A percentile compares a stretch with the other conserved stretches of the same genome.
Conservation (phyloP, 345 rosid species). For the Capsella bursapastoris region DNA sequence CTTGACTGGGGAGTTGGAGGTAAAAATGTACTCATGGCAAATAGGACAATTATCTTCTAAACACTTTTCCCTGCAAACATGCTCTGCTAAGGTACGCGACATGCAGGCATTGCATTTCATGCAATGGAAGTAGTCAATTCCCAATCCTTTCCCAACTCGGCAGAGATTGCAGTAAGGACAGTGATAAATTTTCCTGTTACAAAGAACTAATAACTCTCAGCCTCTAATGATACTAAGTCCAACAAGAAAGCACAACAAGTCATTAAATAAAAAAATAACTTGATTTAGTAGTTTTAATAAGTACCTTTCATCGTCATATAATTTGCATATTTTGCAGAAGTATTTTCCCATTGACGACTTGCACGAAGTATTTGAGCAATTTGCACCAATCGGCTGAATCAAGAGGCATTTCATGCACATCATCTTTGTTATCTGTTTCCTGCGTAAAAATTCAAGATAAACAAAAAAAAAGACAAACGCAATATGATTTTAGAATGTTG, state of each 20-base stretch:
- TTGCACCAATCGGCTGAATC: constrained; percentile 71
- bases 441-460: constrained; percentile 38
- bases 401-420: constrained; percentile 83
- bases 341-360: constrained; percentile 74
- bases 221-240: neutral
- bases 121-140: constrained; percentile 89
- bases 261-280: neutral
- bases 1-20: constrained; percentile 67
- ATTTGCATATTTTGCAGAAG: constrained; percentile 79
- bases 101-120: constrained; percentile 96
- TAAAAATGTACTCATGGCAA: constrained; percentile 80
- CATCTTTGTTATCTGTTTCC: constrained; percentile 80
- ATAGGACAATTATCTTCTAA: constrained; percentile 90
- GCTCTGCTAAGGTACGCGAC: constrained; percentile 62
- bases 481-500: neutral
- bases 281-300: neutral
- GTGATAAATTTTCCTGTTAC: constrained; percentile 84
- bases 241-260: neutral
- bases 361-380: constrained; percentile 64
- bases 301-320: constrained; percentile 82
- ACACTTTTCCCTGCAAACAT: constrained; percentile 71
- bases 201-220: constrained; percentile 14
- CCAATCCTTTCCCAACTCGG: constrained; percentile 90
- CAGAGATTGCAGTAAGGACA: constrained; percentile 96
- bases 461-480: neutral